These are phyloP conservation scores for Daldinia decipiens DNA, from an alignment of 495 filamentous ascomycete genomes.

Conservation along the genomic window DNA sequence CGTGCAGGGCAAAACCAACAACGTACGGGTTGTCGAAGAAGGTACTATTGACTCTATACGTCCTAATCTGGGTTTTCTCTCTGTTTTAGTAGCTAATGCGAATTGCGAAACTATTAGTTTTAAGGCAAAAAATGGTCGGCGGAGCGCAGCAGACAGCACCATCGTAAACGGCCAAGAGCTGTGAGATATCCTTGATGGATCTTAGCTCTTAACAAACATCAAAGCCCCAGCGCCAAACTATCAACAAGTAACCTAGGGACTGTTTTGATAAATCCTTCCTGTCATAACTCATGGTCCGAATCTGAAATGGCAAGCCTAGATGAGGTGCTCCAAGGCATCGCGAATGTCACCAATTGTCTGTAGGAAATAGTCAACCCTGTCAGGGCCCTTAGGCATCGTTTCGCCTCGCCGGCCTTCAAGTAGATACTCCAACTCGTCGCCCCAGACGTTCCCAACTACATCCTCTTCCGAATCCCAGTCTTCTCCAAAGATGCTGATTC, in stretches of 20 bases:
- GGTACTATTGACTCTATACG: conserved; percentile 60
- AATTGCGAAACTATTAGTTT: conserved; percentile 51
- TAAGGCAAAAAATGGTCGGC: conserved; percentile 68
- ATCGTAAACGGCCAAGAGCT: conserved; percentile 37
- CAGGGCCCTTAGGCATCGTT: conserved; percentile 1
- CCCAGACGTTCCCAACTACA: conserved; percentile 51
- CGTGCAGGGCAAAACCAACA: conserved; percentile 83
- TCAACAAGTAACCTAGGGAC: conserved; percentile 9
- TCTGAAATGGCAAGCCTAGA: conserved; percentile 16
- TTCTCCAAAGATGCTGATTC: conserved; percentile 60
- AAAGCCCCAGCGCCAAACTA: conserved; percentile 6
- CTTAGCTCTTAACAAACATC: conserved; percentile 14
- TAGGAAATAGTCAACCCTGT: conserved; percentile 46
- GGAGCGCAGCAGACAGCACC: conserved; percentile 30
- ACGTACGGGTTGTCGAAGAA: conserved; percentile 88
- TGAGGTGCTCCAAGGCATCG: conserved; percentile 26
- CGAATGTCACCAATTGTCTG: conserved; percentile 44
- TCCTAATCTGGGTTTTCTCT: background rate
- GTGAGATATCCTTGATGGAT: conserved; percentile 35
- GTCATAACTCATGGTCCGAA: background rate
- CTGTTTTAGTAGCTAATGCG: conserved; percentile 5
- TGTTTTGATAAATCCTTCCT: conserved; percentile 3
- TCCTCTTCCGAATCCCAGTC: conserved; percentile 60
- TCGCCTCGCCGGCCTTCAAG: conserved; percentile 50
- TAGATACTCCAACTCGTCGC: conserved; percentile 55